These are phyloP conservation scores for Pseudonitzschia pungens DNA, from an alignment of 108 stramenopile genomes.

Conservation along the genomic window DNA sequence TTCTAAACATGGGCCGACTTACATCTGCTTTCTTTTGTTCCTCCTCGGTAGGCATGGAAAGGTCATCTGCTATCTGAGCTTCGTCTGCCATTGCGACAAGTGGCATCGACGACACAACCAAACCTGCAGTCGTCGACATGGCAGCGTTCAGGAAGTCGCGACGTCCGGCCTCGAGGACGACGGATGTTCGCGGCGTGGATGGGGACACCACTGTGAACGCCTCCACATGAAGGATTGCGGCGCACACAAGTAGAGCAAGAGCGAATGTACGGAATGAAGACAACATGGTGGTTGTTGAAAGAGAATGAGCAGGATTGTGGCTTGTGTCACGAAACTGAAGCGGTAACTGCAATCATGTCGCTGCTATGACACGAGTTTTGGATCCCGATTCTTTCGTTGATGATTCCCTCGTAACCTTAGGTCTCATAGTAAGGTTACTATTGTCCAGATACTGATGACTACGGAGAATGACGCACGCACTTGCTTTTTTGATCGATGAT, in stretches of 20 bases:
- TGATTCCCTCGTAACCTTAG: too few relatives aligned
- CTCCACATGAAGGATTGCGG: background rate
- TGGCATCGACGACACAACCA: background rate
- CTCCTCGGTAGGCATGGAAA: conserved; percentile 71
- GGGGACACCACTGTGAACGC: background rate
- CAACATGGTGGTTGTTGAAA: background rate
- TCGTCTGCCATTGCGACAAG: conserved; percentile 7
- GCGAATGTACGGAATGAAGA: background rate
- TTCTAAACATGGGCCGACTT: conserved; percentile 50
- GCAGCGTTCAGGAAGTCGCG: conserved; percentile 8
- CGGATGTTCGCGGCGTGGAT: background rate
- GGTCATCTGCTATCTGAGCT: conserved; percentile 50
- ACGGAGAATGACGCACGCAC: conserved; percentile 1
- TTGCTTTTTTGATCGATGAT: background rate
- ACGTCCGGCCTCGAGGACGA: background rate
- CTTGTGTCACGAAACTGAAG: background rate
- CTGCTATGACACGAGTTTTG: background rate
- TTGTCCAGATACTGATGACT: too few relatives aligned
- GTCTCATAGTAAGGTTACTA: too few relatives aligned
- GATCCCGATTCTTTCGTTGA: too few relatives aligned
- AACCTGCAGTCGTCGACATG: background rate
- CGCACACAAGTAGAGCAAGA: background rate
- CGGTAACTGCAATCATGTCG: background rate
- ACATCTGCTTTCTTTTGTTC: conserved; percentile 55
- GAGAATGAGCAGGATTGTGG: background rate